Evolutionary conservation across 2,329 filamentous ascomycete species (phyloP).

Genomic region (Metarhizium robertsii): DNA sequence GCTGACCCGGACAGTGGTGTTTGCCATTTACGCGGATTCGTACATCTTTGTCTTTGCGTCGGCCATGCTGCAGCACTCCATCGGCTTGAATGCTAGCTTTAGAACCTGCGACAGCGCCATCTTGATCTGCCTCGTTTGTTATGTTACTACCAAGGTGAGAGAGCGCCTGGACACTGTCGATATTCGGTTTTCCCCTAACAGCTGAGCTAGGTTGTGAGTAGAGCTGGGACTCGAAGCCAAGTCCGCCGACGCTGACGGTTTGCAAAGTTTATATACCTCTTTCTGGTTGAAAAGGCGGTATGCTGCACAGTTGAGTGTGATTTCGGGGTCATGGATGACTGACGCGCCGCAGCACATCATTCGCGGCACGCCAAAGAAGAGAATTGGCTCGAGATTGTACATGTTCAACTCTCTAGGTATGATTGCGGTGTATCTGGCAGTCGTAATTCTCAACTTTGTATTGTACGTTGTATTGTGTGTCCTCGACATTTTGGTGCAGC

Average conservation of each 20-base stretch:
- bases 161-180: background rate
- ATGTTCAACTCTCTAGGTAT: conserved; percentile 53
- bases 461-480: conserved; percentile 32
- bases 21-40: conserved; percentile 51
- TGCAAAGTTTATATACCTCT: conserved; percentile 48
- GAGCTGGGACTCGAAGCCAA: background rate
- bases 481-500: no score
- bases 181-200: background rate
- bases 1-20: conserved; percentile 36
- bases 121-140: conserved; percentile 50
- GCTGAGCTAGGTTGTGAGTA: conserved; percentile 22
- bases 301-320: conserved; percentile 14
- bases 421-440: conserved; percentile 32
- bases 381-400: conserved; percentile 49
- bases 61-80: conserved; percentile 45
- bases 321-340: background rate
- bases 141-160: conserved; percentile 52
- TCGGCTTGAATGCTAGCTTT: conserved; percentile 43
- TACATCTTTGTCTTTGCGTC: conserved; percentile 50
- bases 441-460: conserved; percentile 50
- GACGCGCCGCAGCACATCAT: conserved; percentile 41
- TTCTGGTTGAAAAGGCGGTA: conserved; percentile 55
- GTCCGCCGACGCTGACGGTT: background rate
- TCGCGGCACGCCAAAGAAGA: conserved; percentile 37
- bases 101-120: conserved; percentile 48